Evolutionary conservation across 257 asterid genomes (phyloP).

Genomic region (Solanum appendiculatum): DNA sequence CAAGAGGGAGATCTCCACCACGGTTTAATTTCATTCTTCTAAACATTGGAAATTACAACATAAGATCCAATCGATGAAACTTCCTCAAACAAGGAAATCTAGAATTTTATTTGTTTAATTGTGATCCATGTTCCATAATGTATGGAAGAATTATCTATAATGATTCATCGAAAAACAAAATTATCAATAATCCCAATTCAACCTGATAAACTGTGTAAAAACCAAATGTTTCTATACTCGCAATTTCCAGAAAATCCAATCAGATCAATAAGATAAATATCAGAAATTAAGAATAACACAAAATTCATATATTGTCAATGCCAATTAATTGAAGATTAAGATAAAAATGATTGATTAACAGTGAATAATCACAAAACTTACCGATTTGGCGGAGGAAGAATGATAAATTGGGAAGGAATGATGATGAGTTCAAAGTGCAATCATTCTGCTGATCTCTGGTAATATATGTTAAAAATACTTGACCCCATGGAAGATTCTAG

Average conservation of each 20-base stretch:
- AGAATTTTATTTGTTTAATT: background rate
- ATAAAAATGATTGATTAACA: background rate
- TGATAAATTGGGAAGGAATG: background rate
- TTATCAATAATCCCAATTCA: background rate
- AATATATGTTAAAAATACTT: background rate
- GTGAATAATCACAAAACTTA: background rate
- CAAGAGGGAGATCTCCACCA: background rate
- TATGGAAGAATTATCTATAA: background rate
- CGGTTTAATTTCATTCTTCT: background rate
- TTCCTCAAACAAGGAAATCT: background rate
- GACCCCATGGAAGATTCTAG: background rate
- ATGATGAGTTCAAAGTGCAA: background rate
- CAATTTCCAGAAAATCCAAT: background rate
- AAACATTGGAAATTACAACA: background rate
- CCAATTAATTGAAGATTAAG: background rate
- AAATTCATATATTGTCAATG: background rate
- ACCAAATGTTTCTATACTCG: background rate
- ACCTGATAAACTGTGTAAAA: background rate
- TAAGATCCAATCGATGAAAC: background rate
- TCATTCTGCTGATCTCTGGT: background rate
- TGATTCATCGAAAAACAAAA: background rate
- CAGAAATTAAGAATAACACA: background rate
- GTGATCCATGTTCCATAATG: background rate
- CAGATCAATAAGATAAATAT: background rate
- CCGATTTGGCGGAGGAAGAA: background rate